Percentiles rank a stretch among this genome's conserved stretches.
phyloP scores from a whole-genome alignment of 352 stramenopile species.

The Phytophthora nicotianae region DNA sequence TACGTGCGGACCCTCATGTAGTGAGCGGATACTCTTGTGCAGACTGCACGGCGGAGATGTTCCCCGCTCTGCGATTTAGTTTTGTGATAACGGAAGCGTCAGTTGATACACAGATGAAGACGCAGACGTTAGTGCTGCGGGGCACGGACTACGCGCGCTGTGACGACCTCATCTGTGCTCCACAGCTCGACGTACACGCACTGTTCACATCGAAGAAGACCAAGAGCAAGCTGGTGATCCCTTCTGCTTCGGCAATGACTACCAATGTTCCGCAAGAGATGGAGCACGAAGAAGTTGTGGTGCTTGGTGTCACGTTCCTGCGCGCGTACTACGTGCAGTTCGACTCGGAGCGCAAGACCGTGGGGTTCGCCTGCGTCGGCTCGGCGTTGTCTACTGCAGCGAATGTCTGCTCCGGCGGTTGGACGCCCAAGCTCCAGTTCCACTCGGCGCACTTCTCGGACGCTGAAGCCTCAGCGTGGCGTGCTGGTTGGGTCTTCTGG shows the following conservation, averaged over 20 bases:
- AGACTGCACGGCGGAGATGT: slow-evolving; percentile 54
- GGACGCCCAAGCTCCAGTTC: slow-evolving; percentile 47
- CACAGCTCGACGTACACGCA: slow-evolving; percentile 61
- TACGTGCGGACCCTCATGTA: slow-evolving; percentile 29
- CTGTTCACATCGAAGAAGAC: slow-evolving; percentile 37
- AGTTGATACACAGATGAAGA: background rate
- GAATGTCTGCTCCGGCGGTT: slow-evolving; percentile 37
- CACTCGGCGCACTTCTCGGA: slow-evolving; percentile 34
- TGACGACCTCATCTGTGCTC: slow-evolving; percentile 54
- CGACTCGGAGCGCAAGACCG: slow-evolving; percentile 41
- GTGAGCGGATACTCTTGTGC: slow-evolving; percentile 53
- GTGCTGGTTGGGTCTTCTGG: slow-evolving; percentile 41
- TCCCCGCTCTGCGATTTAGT: slow-evolving; percentile 55
- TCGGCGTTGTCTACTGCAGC: background rate
- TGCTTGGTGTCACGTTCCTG: slow-evolving; percentile 70
- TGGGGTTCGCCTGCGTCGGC: slow-evolving; percentile 58
- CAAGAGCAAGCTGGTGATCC: slow-evolving; percentile 18
- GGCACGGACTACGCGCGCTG: slow-evolving; percentile 70
- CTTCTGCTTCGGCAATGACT: slow-evolving; percentile 16
- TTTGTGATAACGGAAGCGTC: slow-evolving; percentile 31
- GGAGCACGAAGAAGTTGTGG: slow-evolving; percentile 40
- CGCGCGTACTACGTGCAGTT: slow-evolving; percentile 75
- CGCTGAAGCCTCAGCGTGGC: slow-evolving; percentile 25
- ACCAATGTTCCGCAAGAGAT: slow-evolving; percentile 14
- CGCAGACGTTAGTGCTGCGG: slow-evolving; percentile 49